A percentile compares a stretch with the other conserved stretches of the same genome.
phyloP scores from a whole-genome alignment of 805 yeast species.

The Zygosaccharomyces rouxii region DNA sequence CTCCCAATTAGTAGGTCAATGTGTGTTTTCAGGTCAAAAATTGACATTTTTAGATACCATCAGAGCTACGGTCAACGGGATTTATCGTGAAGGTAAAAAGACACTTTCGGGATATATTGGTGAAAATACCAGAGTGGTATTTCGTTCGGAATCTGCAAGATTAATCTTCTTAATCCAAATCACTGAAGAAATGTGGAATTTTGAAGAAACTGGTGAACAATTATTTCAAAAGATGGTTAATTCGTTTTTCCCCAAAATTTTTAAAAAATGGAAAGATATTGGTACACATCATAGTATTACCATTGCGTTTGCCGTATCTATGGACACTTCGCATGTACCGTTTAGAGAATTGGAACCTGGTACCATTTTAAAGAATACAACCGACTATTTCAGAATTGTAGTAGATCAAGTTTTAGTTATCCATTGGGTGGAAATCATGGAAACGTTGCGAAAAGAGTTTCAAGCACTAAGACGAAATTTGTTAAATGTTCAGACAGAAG shows the following conservation, averaged over 20 bases:
- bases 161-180: conserved; percentile 80
- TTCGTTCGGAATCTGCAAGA: conserved; percentile 87
- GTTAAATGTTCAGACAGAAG: conserved; percentile 39
- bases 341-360: conserved; percentile 65
- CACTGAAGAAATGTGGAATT: conserved; percentile 96
- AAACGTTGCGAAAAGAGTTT: conserved; percentile 76
- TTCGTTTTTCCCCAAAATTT: conserved; percentile 85
- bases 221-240: conserved; percentile 89
- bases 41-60: conserved; percentile 58
- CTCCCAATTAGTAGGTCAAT: conserved; percentile 51
- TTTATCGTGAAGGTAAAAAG: conserved; percentile 61
- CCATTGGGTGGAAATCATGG: conserved; percentile 92
- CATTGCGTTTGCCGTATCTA: conserved; percentile 77
- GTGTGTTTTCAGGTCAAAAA: conserved; percentile 64
- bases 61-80: conserved; percentile 57
- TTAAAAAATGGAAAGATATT: conserved; percentile 78
- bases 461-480: conserved; percentile 75
- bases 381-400: conserved; percentile 86
- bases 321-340: conserved; percentile 49
- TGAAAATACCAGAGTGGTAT: conserved; percentile 69
- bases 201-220: conserved; percentile 93
- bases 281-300: conserved; percentile 91
- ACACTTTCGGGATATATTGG: conserved; percentile 75
- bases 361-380: conserved; percentile 59
- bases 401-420: conserved; percentile 89